Evolutionary conservation across 441 rosid genomes (phyloP), one percentile per base, ranked within the genome.

Genomic region (Populus hybrid): DNA sequence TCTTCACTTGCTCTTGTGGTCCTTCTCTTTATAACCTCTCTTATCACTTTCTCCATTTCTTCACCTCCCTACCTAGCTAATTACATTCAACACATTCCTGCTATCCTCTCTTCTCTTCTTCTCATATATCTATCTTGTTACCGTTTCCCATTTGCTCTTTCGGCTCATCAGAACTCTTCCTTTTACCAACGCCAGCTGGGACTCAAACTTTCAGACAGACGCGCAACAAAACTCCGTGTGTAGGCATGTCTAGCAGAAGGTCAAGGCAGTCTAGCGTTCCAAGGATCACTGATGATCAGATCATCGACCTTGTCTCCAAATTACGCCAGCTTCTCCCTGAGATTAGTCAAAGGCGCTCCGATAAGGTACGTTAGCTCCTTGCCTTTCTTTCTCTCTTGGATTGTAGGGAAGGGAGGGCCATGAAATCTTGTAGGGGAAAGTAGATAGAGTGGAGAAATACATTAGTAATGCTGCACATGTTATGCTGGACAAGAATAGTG

Each of bases 231-330:
- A 4, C 3, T 12, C 26, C 40, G 8, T 16, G 42, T 18, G 23
- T 2, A 10, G 23, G 80, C 70, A 92, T 95, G 99, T 95, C 99
- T 69, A 82, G 88, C 86, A 86, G 95, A 85, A 89, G 98, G 81
- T 88, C 98, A 7, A 88, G 92, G 83, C 93, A 89, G 77, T 40
- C 84, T 8, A 79, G 87, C 32, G 77, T 67, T 76, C 90, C 97
- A 7, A 88, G 97, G 81, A 95, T 95, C 84, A 90, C 82, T n/a
- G 97, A 95, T 81, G 97, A 90, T 73, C 99, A 95, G 84, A 95
- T 95, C 86, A 87, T 90, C 67, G 90, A 92, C 30, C 97, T 95
- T 23, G 86, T 95, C 85, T 83, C 95, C 76, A 95, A 89, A 82
- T 85, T 95, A 77, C 88, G 92, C 23, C 94, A 91, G 65, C 90